A percentile compares a stretch with the other conserved stretches of the same genome.
Evolutionary conservation across 805 yeast species (phyloP).

Genomic region (Candida glaebosa): DNA sequence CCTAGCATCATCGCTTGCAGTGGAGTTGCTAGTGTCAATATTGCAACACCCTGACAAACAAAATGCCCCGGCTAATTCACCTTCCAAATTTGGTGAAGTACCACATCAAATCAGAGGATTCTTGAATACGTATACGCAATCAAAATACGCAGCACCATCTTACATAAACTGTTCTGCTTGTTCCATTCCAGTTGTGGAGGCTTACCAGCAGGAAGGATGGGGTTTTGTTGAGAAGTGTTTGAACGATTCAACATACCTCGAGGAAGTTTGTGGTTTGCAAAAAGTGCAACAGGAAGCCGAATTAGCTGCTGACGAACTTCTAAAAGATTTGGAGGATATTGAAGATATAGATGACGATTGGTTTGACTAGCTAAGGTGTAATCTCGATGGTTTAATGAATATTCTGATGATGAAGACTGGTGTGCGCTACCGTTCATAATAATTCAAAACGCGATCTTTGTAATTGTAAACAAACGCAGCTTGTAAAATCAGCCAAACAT

Average conservation of each 20-base stretch:
- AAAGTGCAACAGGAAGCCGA: conserved; percentile 73
- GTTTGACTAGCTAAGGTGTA: background rate
- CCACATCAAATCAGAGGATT: conserved; percentile 95
- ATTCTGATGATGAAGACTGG: too few relatives aligned
- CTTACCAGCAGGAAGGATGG: conserved; percentile 64
- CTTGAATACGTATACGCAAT: conserved; percentile 58
- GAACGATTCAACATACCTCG: conserved; percentile 62
- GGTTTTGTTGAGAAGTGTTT: conserved; percentile 72
- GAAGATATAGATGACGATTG: conserved; percentile 19
- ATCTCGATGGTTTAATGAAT: too few relatives aligned
- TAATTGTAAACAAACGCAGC: background rate
- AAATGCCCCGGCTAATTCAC: conserved; percentile 31
- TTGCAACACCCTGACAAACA: conserved; percentile 62
- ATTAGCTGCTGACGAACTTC: conserved; percentile 30
- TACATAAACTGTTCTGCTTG: conserved; percentile 88
- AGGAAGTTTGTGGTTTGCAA: conserved; percentile 74
- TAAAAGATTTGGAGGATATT: conserved; percentile 21
- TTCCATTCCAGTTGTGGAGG: conserved; percentile 53
- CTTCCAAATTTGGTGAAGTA: conserved; percentile 53
- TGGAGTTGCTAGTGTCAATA: conserved; percentile 72
- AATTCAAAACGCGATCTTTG: background rate
- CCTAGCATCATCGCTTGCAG: conserved; percentile 82
- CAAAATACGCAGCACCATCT: conserved; percentile 66
- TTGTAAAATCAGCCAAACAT: background rate
- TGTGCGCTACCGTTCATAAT: conserved; percentile 3